Base-by-base conservation (phyloP, 768 basidiomycete species). In the Collybia sordida region DNA sequence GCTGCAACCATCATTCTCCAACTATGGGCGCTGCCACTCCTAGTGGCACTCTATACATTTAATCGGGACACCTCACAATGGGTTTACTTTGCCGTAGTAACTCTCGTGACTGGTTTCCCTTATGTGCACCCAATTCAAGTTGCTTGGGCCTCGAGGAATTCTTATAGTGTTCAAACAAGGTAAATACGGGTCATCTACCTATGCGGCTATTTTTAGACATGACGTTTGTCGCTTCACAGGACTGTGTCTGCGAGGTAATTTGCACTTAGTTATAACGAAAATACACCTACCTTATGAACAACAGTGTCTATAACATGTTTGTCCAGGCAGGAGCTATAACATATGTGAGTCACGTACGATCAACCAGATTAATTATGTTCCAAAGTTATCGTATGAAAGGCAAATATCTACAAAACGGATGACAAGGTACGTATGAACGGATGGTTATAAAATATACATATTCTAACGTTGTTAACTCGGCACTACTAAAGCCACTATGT, bases 11-110 rank as follows among this genome's bases (percentile, higher is more conserved):
- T 85, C 21, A 63, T 82, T 24, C 69, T 80, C 12, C 77, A 84
- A 49, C 44, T 85, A 46, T 88, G 85, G 85, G 79, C 81, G 1
- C 64, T 87, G 4, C 81, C 82, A 2, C 72, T 85, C 22, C 70
- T 88, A 36, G 71, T 84, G 46, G 77, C 78, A 1, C 69, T 84
- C 0, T 79, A 79, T 56, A 77, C 77, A 3, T 80, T 85, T 61
- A 66, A 68, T 54, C 47, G 52, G 19, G 45, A 69, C 1, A 81
- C 81, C 1, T 78, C 74, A 11, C 78, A 77, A 59, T 83, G 81
- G 81, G 75, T 72, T 2, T 80, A 80, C 59, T 83, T 67, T 55
- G 71, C 69, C 0, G 79, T 83, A 11, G 76, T 82, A 18, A 72
- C 74, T 0, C 66, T 85, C 22, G 68, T 83, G 23, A 75, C 78